Base-by-base conservation (phyloP, 129 eudicot genomes). In the Helichrysum umbraculigerum region DNA sequence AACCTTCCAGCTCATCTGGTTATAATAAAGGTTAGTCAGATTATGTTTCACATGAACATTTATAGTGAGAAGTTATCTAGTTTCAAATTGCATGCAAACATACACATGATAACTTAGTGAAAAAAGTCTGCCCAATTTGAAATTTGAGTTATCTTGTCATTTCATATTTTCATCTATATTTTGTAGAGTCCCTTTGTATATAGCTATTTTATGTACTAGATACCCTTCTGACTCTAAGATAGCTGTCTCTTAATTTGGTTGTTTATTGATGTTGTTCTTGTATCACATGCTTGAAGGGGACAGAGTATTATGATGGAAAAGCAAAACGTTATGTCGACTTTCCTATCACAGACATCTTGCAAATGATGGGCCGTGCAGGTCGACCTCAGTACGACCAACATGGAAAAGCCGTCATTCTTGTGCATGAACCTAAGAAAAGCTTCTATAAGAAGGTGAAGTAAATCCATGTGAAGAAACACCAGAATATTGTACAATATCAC, bases 291-390 rank as follows among this genome's bases (percentile, higher is more conserved):
- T 59, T 73, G 69, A 86, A 91, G 98, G 98, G 98, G 79, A 94
- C 98, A 17, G 97, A 94, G 76, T 94, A 74, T 80, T 94, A 62
- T 82, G 98, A 94, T 84, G 98, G 88, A 39, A 94, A 89, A 73
- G 71, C 91, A 57, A 94, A 94, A 79, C 83, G 97, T 57, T 91
- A 94, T 83, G 81, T 91, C 42, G 98, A 91, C 87, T 93, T 93
- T 78, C 98, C 98, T 11, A 91, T 93, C 70, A 93, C 98, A 12
- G 98, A 93, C 86, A 91, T 94, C 68, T 60, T 94, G 83, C 98
- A 94, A 87, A 94, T 94, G 98, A 94, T 94, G 98, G 98, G 98
- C 39, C 87, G 97, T 72, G 98, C 98, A 32, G 97, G 98, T 28
- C 90, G 98, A 54, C 98, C 98, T 59, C 98, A 91, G 66, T 91